These are phyloP conservation scores for Ogataea trehalophila DNA, from an alignment of 805 yeast genomes.

Conservation along the genomic window DNA sequence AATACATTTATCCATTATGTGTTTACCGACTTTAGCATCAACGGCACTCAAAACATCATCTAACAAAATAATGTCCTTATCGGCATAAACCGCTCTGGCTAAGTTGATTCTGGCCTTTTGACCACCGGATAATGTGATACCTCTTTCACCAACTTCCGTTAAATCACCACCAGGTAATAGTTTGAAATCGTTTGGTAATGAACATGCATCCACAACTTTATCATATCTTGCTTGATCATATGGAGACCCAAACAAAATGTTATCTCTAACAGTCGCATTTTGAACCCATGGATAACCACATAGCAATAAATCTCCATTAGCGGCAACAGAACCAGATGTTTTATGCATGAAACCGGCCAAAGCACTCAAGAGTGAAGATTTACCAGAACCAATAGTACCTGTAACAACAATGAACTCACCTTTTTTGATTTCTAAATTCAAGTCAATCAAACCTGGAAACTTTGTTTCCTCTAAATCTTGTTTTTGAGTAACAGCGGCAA, in stretches of 20 bases:
- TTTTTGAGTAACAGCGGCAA: neutral
- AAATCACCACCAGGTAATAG: conserved; percentile 68
- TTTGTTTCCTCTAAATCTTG: conserved; percentile 18
- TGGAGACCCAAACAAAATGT: conserved; percentile 62
- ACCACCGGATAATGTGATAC: conserved; percentile 84
- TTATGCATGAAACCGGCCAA: conserved; percentile 67
- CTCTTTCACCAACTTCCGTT: conserved; percentile 82
- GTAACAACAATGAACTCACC: conserved; percentile 69
- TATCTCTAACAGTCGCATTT: conserved; percentile 71
- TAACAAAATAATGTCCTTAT: conserved; percentile 57
- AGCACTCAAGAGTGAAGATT: conserved; percentile 66
- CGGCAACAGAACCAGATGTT: conserved; percentile 43
- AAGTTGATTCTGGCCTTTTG: conserved; percentile 77
- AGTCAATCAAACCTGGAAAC: conserved; percentile 44
- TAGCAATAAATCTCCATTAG: conserved; percentile 49
- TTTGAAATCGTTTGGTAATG: conserved; percentile 58
- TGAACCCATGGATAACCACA: conserved; percentile 79
- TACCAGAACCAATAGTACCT: conserved; percentile 78
- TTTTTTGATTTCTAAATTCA: conserved; percentile 46
- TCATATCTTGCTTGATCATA: conserved; percentile 48
- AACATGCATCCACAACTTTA: conserved; percentile 58
- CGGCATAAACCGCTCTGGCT: conserved; percentile 74
- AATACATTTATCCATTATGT: conserved; percentile 67
- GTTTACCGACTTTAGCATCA: conserved; percentile 80
- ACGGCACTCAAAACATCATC: conserved; percentile 82